These are phyloP conservation scores for Aspergillus niger DNA, from an alignment of 2,329 filamentous ascomycete species.

Conservation along the genomic window DNA sequence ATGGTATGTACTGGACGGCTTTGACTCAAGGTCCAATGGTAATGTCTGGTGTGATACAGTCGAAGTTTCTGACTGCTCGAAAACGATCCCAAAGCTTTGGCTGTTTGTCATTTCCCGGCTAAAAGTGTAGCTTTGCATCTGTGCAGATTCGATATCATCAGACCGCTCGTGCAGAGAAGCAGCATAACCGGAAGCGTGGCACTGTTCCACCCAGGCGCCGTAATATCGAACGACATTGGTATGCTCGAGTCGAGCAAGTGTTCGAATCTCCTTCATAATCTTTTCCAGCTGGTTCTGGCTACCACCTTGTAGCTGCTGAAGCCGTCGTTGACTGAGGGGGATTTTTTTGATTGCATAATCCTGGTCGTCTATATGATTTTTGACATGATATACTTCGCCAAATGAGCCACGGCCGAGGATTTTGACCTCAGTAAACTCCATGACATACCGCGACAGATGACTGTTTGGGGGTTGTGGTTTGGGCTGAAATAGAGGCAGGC, in stretches of 20 bases:
- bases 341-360: slow-evolving; percentile 70
- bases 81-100: slow-evolving; percentile 43
- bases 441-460: slow-evolving; percentile 48
- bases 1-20: neutral
- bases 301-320: slow-evolving; percentile 55
- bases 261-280: slow-evolving; percentile 62
- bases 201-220: slow-evolving; percentile 63
- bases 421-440: slow-evolving; percentile 56
- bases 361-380: slow-evolving; percentile 62
- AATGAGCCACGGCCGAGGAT: slow-evolving; percentile 67
- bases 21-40: neutral
- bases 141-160: slow-evolving; percentile 17
- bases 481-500: slow-evolving; percentile 33
- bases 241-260: slow-evolving; percentile 64
- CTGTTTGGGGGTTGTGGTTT: slow-evolving; percentile 26
- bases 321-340: slow-evolving; percentile 54
- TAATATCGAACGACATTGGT: slow-evolving; percentile 68
- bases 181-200: slow-evolving; percentile 27
- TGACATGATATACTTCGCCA: slow-evolving; percentile 64
- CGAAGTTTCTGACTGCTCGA: slow-evolving; percentile 41
- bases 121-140: slow-evolving; percentile 17
- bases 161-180: slow-evolving; percentile 9
- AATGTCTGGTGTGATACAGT: neutral
- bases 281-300: slow-evolving; percentile 57
- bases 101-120: slow-evolving; percentile 26